phyloP scores from a whole-genome alignment of 257 asterid genomes.

The Leonotis leonurus region DNA sequence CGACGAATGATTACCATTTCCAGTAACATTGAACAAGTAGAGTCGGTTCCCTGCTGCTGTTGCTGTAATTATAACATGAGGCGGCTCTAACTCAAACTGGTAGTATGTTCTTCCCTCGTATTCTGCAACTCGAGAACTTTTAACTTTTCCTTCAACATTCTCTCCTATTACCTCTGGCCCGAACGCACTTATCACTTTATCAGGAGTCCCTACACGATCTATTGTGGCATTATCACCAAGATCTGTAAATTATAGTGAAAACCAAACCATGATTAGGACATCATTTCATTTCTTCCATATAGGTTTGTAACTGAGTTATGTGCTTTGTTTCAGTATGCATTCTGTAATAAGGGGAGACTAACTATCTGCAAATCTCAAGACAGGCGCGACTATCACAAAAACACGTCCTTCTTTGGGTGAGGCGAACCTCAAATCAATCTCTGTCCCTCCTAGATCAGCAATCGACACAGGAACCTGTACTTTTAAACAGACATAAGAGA shows the following conservation, averaged over 20 bases:
- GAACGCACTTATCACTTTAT: constrained; percentile 79
- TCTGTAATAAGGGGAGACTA: constrained; percentile 12
- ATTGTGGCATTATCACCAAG: constrained; percentile 72
- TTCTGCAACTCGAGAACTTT: constrained; percentile 54
- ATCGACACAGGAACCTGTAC: constrained; percentile 97
- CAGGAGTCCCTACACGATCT: constrained; percentile 82
- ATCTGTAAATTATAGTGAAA: constrained; percentile 32
- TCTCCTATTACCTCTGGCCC: constrained; percentile 97
- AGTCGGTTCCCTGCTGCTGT: constrained; percentile 98
- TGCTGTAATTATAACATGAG: constrained; percentile 81
- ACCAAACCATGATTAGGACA: constrained; percentile 8
- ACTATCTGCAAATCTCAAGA: constrained; percentile 77
- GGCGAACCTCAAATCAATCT: constrained; percentile 85
- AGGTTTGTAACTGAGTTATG: background rate
- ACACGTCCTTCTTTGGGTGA: constrained; percentile 77
- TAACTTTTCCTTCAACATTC: constrained; percentile 85
- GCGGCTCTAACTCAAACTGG: constrained; percentile 89
- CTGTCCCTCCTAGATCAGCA: constrained; percentile 97
- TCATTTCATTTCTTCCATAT: background rate
- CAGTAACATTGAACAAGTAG: constrained; percentile 72
- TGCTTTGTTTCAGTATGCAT: background rate
- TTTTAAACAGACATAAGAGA: background rate
- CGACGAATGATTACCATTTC: constrained; percentile 47
- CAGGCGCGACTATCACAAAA: constrained; percentile 84
- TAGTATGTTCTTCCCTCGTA: constrained; percentile 75